Evolutionary conservation across 352 stramenopile genomes (phyloP).

Genomic region (Phytophthora sojae): DNA sequence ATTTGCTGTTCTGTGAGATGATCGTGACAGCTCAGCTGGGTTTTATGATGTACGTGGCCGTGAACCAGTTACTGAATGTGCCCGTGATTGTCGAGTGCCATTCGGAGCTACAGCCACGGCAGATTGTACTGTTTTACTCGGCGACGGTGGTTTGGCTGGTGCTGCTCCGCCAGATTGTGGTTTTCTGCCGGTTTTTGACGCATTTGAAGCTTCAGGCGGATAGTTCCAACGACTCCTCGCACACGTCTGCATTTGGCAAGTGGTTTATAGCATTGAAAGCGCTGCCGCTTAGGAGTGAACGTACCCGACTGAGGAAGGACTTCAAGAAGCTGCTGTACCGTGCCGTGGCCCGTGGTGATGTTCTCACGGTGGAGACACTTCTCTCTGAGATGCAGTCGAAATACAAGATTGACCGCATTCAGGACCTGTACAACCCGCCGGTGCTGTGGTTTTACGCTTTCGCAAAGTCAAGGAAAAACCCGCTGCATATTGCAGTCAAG

Average conservation of each 20-base stretch:
- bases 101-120: constrained; percentile 29
- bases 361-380: constrained; percentile 49
- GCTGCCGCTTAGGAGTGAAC: constrained; percentile 38
- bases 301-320: constrained; percentile 37
- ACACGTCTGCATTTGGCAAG: constrained; percentile 66
- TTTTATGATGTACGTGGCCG: constrained; percentile 68
- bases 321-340: constrained; percentile 79
- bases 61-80: constrained; percentile 51
- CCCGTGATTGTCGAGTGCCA: constrained; percentile 62
- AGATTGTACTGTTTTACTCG: constrained; percentile 68
- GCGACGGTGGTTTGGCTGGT: constrained; percentile 63
- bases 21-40: constrained; percentile 60
- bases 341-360: constrained; percentile 59
- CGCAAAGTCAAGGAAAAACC: constrained; percentile 75
- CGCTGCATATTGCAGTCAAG: constrained; percentile 74
- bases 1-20: constrained; percentile 74
- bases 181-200: constrained; percentile 79
- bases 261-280: constrained; percentile 51
- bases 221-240: constrained; percentile 64
- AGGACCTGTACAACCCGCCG: constrained; percentile 56
- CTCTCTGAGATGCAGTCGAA: constrained; percentile 39
- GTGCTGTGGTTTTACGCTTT: constrained; percentile 74
- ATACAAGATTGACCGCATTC: constrained; percentile 46
- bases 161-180: constrained; percentile 65
- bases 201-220: constrained; percentile 82